Conservation (phyloP, 2,329 filamentous ascomycete species). For the Xenoacremonium recifei region DNA sequence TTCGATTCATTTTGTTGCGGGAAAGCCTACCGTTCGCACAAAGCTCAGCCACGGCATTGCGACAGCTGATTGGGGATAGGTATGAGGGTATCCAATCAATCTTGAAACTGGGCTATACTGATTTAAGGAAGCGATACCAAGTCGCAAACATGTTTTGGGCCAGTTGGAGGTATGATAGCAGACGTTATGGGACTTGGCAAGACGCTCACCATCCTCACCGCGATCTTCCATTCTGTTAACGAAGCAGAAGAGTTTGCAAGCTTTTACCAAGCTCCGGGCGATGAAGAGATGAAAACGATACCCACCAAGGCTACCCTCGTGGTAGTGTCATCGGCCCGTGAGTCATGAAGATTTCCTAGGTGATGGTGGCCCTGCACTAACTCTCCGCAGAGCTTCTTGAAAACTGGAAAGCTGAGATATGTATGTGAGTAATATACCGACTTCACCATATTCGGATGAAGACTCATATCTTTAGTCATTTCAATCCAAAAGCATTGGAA, state of each 20-base stretch:
- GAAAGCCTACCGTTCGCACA: no score
- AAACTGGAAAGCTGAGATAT: conserved; percentile 38
- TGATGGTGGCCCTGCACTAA: conserved; percentile 13
- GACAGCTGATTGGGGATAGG: no score
- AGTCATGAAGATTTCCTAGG: neutral
- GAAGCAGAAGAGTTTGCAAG: neutral
- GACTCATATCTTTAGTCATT: conserved; percentile 27
- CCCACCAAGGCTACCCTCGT: conserved; percentile 1
- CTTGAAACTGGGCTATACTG: no score
- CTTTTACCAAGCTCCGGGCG: neutral
- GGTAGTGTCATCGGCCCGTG: conserved; percentile 4
- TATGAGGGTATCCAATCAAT: no score
- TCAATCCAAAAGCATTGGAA: conserved; percentile 23
- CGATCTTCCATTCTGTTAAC: conserved; percentile 5
- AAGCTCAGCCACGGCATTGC: no score
- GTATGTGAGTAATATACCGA: conserved; percentile 33
- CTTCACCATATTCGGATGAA: no score
- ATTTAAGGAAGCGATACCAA: no score
- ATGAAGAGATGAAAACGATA: neutral
- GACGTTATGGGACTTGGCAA: conserved; percentile 13
- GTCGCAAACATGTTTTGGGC: no score
- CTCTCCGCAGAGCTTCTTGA: conserved; percentile 33
- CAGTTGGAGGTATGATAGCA: conserved; percentile 6
- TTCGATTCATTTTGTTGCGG: conserved; percentile 5
- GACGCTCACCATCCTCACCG: conserved; percentile 7